These are phyloP conservation scores for Ramalina intermedia DNA, from an alignment of 495 filamentous ascomycete species.

Conservation along the genomic window DNA sequence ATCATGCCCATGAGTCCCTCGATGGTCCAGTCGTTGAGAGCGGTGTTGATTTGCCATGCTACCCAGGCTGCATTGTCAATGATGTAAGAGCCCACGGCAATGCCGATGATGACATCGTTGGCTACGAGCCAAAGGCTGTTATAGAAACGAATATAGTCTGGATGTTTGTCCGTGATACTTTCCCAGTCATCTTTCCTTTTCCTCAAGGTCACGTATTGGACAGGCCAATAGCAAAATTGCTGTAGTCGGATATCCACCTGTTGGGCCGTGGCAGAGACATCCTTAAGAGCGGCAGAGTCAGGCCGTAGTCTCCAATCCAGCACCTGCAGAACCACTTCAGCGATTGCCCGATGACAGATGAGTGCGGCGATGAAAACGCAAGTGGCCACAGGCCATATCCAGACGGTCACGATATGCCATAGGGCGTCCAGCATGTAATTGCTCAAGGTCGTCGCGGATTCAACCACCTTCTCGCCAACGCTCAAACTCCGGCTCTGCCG, in stretches of 20 bases:
- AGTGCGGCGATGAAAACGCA: constrained; percentile 60
- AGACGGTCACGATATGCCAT: constrained; percentile 57
- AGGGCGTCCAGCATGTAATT: constrained; percentile 55
- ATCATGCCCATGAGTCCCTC: constrained; percentile 82
- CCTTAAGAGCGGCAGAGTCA: constrained; percentile 74
- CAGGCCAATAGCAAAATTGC: constrained; percentile 98
- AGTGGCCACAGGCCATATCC: constrained; percentile 65
- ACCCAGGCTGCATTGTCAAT: constrained; percentile 87
- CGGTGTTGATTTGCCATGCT: constrained; percentile 61
- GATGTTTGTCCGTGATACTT: constrained; percentile 86
- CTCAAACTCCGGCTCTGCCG: constrained; percentile 74
- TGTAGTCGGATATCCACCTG: constrained; percentile 95
- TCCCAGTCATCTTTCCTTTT: constrained; percentile 86
- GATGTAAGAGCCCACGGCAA: constrained; percentile 90
- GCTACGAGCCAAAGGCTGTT: constrained; percentile 97
- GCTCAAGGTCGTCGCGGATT: constrained; percentile 76
- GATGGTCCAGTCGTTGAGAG: constrained; percentile 73
- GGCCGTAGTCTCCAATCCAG: constrained; percentile 80
- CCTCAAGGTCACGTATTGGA: constrained; percentile 84
- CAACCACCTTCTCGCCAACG: constrained; percentile 87
- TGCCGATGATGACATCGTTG: constrained; percentile 97
- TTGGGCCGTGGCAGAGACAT: constrained; percentile 94
- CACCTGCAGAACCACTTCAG: constrained; percentile 63
- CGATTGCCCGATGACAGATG: constrained; percentile 65
- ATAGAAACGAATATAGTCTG: constrained; percentile 98